Evolutionary conservation across 2,329 filamentous ascomycete species (phyloP).

Genomic region (Sporothrix brunneoviolacea): DNA sequence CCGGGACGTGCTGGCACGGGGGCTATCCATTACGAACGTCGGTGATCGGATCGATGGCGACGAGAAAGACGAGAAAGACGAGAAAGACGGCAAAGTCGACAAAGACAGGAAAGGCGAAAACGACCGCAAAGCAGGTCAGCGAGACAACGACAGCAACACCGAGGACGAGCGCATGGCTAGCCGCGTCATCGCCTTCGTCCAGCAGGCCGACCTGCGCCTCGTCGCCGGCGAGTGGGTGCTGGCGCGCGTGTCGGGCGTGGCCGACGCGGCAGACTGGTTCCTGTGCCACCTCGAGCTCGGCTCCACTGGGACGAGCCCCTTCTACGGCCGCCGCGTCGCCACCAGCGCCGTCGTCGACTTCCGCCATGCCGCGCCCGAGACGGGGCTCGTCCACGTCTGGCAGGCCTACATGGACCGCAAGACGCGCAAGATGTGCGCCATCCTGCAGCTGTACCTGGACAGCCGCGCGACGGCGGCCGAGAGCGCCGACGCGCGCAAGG

Average conservation of each 20-base stretch:
- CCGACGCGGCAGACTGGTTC: conserved; percentile 26
- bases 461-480: conserved; percentile 17
- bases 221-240: conserved; percentile 30
- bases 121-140: not conserved
- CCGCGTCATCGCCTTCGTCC: conserved; percentile 26
- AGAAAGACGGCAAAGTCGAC: not conserved
- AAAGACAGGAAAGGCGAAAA: conserved; percentile 8
- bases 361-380: conserved; percentile 23
- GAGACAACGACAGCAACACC: conserved; percentile 7
- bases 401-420: conserved; percentile 25
- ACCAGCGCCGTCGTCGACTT: conserved; percentile 28
- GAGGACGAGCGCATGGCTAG: conserved; percentile 21
- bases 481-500: conserved; percentile 9
- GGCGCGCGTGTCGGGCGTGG: conserved; percentile 25
- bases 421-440: conserved; percentile 25
- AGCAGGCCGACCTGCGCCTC: conserved; percentile 22
- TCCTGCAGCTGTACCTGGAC: conserved; percentile 21
- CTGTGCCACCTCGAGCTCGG: conserved; percentile 28
- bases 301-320: conserved; percentile 18
- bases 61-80: not conserved
- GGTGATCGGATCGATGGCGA: not conserved
- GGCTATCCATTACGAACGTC: not conserved
- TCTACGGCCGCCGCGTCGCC: conserved; percentile 25
- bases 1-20: not conserved
- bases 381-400: conserved; percentile 23